Conservation (phyloP, 2,329 filamentous ascomycete species). For the Akanthomyces lecanii region DNA sequence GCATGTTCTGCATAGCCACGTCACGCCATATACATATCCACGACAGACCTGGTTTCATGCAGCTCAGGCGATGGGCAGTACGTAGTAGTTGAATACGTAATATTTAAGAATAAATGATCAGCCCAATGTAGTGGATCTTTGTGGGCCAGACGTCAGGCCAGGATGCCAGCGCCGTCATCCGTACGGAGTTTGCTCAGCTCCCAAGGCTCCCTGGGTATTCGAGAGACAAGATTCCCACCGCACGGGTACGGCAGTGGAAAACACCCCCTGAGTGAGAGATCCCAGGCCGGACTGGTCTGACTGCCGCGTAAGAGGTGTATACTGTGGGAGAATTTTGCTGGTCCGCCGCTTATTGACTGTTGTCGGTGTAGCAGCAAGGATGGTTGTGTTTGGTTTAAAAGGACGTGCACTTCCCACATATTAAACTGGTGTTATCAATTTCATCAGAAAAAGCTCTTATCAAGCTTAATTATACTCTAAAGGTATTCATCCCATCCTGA, state of each 20-base stretch:
- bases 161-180: neutral
- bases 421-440: neutral
- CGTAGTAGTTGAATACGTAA: neutral
- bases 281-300: neutral
- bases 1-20: neutral
- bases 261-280: neutral
- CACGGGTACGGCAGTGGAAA: neutral
- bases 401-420: constrained; percentile 12
- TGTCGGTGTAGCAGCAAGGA: neutral
- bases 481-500: constrained; percentile 6
- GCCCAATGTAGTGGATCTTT: neutral
- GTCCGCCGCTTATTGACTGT: neutral
- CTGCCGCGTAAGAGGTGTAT: neutral
- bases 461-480: constrained; percentile 8
- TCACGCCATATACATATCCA: neutral
- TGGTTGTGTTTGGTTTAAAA: neutral
- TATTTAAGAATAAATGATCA: neutral
- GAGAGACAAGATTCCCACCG: neutral
- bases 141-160: neutral
- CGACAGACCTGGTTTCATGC: neutral
- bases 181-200: neutral
- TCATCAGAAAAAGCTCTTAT: neutral
- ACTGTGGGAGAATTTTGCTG: neutral
- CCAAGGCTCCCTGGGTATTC: neutral
- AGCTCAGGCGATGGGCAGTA: neutral